Conservation (phyloP, 257 asterid genomes). For the Fraxinus americana region DNA sequence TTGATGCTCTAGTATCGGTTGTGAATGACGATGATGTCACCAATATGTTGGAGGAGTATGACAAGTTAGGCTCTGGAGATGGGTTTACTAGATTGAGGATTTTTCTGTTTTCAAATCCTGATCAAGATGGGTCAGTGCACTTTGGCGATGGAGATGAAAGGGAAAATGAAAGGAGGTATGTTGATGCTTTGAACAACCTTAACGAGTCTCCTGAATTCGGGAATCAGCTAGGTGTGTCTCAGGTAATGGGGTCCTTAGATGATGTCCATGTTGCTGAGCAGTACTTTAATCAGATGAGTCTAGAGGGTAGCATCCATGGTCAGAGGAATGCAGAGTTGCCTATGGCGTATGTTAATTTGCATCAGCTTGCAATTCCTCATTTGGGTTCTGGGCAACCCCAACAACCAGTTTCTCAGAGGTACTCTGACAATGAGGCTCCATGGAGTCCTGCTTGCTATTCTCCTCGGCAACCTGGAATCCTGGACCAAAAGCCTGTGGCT, state of each 20-base stretch:
- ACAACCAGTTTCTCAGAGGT: background rate
- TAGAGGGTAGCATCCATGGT: slow-evolving; percentile 68
- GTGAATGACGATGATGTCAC: slow-evolving; percentile 95
- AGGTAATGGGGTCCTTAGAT: slow-evolving; percentile 51
- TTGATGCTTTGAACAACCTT: slow-evolving; percentile 92
- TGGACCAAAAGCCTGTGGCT: slow-evolving; percentile 64
- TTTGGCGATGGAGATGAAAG: slow-evolving; percentile 88
- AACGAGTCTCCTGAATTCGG: slow-evolving; percentile 84
- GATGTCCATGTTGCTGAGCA: slow-evolving; percentile 70
- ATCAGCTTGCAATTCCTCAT: slow-evolving; percentile 65
- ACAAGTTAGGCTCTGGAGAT: slow-evolving; percentile 76
- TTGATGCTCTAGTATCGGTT: slow-evolving; percentile 95
- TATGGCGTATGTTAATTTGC: slow-evolving; percentile 36
- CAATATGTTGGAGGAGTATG: slow-evolving; percentile 99
- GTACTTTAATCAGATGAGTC: slow-evolving; percentile 67
- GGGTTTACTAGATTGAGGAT: slow-evolving; percentile 91
- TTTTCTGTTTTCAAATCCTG: slow-evolving; percentile 64
- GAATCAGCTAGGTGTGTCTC: slow-evolving; percentile 54
- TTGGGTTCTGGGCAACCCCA: slow-evolving; percentile 67
- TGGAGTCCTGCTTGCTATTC: slow-evolving; percentile 98
- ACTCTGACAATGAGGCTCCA: slow-evolving; percentile 61
- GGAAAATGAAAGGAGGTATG: slow-evolving; percentile 91
- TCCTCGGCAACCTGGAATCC: slow-evolving; percentile 68
- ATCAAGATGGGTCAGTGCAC: slow-evolving; percentile 76
- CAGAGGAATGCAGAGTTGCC: slow-evolving; percentile 80